Evolutionary conservation across 2,329 filamentous ascomycete genomes (phyloP), one percentile per base, ranked within the genome.

Genomic region (Didymella lethalis): DNA sequence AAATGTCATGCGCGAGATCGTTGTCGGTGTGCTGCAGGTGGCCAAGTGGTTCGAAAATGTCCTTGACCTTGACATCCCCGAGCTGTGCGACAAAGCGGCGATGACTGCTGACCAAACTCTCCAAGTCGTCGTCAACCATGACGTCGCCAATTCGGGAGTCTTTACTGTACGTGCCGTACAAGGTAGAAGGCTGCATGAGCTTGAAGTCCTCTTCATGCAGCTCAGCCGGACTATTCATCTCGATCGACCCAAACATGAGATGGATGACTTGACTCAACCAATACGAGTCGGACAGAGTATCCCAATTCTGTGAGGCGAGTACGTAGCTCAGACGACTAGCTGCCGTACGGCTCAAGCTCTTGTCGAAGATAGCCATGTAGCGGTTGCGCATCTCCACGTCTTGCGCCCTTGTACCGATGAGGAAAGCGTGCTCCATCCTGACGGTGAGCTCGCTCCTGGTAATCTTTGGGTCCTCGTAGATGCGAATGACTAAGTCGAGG

Each of bases 391-490:
- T 97, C 57, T 96, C 91, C 12, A 98, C 91, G 75, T 99, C 94
- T 67, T 93, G 89, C 2, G 94, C 94, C 68, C 96, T 83, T 0
- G 94, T 96, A 28, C 96, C 95, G 48, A 99, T 95, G 64, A 99
- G 84, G 84, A 99, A 99, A 5, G 95, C 95, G 77, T 98, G 94
- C 79, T 99, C 95, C 85, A 99, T 90, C 4, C 96, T 88, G 10
- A 99, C 96, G 0, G 95, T 98, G 52, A 99, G 84, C 78, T 99
- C 95, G 0, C 94, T 97, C 31, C 93, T 86, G 0, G 93, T 93
- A 63, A 99, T 95, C 79, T 96, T 97, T 0, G 93, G 92, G 71
- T 99, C 95, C 73, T 99, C 96, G 75, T 99, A 99, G 59, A 99
- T 97, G 48, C 93, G 89, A 67, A 99, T 96, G 26, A 99, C 95